These are phyloP conservation scores for Dothideomycetidae sp. DNA, from an alignment of 2,329 filamentous ascomycete species.

Conservation along the genomic window DNA sequence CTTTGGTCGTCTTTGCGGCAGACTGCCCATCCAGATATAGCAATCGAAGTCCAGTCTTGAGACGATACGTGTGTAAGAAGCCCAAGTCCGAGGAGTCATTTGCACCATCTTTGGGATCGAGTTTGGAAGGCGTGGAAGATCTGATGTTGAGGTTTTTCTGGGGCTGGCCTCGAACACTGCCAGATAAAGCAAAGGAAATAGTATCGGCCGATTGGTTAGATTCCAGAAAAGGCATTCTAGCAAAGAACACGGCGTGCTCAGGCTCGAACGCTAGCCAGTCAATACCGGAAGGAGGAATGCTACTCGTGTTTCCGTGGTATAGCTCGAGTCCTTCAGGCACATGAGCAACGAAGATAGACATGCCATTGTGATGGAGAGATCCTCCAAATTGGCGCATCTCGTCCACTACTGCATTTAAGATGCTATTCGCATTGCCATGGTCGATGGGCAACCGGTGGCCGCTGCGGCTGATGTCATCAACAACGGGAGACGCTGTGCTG, in stretches of 20 bases:
- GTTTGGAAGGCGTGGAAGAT: too few relatives aligned
- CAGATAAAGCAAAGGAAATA: too few relatives aligned
- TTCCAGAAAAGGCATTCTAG: too few relatives aligned
- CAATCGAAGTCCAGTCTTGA: conserved; percentile 42
- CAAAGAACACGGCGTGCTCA: conserved; percentile 57
- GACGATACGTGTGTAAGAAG: conserved; percentile 49
- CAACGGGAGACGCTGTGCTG: too few relatives aligned
- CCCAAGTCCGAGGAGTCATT: background rate
- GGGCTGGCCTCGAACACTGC: too few relatives aligned
- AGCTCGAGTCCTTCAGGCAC: conserved; percentile 51
- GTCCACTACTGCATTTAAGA: conserved; percentile 61
- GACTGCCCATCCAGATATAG: conserved; percentile 58
- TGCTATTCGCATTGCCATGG: conserved; percentile 37
- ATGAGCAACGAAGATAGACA: conserved; percentile 53
- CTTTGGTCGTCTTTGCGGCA: conserved; percentile 49
- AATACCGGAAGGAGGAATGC: conserved; percentile 36
- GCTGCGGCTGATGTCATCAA: too few relatives aligned
- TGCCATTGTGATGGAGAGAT: conserved; percentile 59
- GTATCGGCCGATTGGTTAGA: too few relatives aligned
- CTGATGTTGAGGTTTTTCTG: too few relatives aligned
- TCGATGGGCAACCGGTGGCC: too few relatives aligned
- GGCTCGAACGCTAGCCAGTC: conserved; percentile 69
- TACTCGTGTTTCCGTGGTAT: conserved; percentile 46
- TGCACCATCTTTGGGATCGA: background rate
- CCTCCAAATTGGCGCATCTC: conserved; percentile 64